Base-by-base conservation (phyloP, 345 rosid genomes). In the Rubroshorea leprosula region DNA sequence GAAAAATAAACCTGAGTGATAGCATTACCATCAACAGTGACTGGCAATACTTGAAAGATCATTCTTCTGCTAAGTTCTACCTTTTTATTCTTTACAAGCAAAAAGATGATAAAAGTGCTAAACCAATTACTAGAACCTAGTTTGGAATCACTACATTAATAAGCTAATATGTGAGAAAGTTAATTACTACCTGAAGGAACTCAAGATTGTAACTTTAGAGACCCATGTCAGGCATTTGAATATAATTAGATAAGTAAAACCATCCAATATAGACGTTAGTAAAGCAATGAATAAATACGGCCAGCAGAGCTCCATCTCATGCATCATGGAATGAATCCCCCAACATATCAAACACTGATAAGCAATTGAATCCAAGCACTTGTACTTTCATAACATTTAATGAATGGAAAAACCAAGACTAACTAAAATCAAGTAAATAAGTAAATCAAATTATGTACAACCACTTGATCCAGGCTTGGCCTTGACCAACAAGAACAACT, bases 1-100 rank as follows among this genome's bases (percentile, higher is more conserved):
- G 13, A 19, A 22, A 20, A 46, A 0, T 4, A 23, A 44, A 35
- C 11, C 12, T 12, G 26, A 21, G 23, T 17, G 44, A 24, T 39
- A 23, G 24, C 51, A 18, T 43, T 43, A 39, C 15, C 58, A 61
- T 51, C 21, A 23, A 18, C 4, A n/a, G 17, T 25, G 26, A 52
- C 26, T 15, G 47, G 43, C 16, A 49, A 26, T n/a, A 44, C 47
- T 41, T 19, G 54, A 57, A 57, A 25, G 43, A 11, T 10, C 29
- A 15, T 26, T 58, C 44, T 16, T 55, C 1, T 48, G 43, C 5
- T 57, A 65, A 13, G 31, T 50, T 57, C 46, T 49, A 35, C 55
- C 49, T 12, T 8, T 25, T 61, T 5, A 41, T 31, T 22, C 17
- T 25, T 16, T 58, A 10, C 1, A 19, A 24, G 19, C 13, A 46